Conservation (phyloP, 768 basidiomycete genomes). For the Sarcodon sp. region DNA sequence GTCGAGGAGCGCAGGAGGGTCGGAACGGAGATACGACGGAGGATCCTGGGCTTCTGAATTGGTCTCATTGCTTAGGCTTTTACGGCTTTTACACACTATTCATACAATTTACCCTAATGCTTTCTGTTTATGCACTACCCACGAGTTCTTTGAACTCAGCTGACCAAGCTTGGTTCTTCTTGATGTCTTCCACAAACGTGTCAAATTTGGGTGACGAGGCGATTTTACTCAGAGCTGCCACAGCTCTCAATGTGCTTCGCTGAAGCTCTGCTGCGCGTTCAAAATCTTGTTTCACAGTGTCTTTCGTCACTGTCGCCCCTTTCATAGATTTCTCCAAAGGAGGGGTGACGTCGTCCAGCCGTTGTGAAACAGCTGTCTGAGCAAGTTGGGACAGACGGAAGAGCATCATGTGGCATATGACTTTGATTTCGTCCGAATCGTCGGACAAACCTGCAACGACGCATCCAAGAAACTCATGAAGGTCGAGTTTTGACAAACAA, state of each 20-base stretch:
- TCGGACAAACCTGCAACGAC: conserved; percentile 79
- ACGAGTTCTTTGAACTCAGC: conserved; percentile 52
- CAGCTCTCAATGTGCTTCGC: conserved; percentile 77
- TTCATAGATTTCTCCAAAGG: conserved; percentile 84
- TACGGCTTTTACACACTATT: background rate
- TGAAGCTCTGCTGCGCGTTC: conserved; percentile 86
- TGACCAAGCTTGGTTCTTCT: conserved; percentile 54
- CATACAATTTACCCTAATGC: too few relatives aligned
- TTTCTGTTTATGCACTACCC: conserved; percentile 7
- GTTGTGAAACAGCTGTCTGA: conserved; percentile 69
- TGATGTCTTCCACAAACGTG: conserved; percentile 60
- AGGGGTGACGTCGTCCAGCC: conserved; percentile 76
- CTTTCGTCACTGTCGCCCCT: conserved; percentile 80
- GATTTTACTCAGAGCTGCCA: conserved; percentile 78
- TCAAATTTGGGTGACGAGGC: conserved; percentile 61
- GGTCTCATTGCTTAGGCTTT: background rate
- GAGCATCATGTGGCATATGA: conserved; percentile 90
- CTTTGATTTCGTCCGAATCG: conserved; percentile 93
- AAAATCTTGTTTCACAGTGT: conserved; percentile 89
- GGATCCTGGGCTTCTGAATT: conserved; percentile 15
- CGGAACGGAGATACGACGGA: conserved; percentile 36
- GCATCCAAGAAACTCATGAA: conserved; percentile 71
- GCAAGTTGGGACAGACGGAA: conserved; percentile 83
- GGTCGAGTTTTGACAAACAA: conserved; percentile 77
- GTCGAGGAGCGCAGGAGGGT: conserved; percentile 45